A percentile compares a stretch with the other conserved stretches of the same genome.
phyloP scores from a whole-genome alignment of 176 grass and related monocot genomes.

The Raddia distichophylla region DNA sequence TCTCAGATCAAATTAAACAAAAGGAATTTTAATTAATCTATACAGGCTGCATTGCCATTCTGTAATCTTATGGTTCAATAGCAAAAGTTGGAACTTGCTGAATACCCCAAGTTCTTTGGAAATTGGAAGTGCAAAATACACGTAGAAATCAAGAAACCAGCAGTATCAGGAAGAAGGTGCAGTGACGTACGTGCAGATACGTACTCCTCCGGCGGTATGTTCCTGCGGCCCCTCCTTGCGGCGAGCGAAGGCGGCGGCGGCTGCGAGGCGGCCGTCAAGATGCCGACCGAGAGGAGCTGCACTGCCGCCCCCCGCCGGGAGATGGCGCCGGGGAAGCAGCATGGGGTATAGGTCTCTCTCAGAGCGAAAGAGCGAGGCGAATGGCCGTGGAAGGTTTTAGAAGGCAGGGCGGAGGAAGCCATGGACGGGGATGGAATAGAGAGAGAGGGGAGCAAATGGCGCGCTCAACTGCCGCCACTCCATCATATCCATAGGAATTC shows the following conservation, averaged over 20 bases:
- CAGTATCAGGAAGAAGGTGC: not conserved
- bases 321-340: constrained; percentile 31
- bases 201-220: constrained; percentile 50
- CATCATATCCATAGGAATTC: constrained; percentile 1
- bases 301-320: constrained; percentile 45
- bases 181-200: constrained; percentile 45
- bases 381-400: constrained; percentile 36
- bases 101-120: not conserved
- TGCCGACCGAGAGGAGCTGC: constrained; percentile 47
- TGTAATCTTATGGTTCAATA: not conserved
- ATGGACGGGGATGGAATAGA: constrained; percentile 9
- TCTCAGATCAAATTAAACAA: constrained; percentile 29
- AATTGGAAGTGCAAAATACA: not conserved
- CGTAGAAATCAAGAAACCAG: constrained; percentile 2
- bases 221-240: constrained; percentile 54
- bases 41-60: not conserved
- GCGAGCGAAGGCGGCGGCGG: constrained; percentile 41
- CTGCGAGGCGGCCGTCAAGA: constrained; percentile 34
- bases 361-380: not conserved
- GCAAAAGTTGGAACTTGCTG: not conserved
- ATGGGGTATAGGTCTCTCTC: not conserved
- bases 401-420: constrained; percentile 41
- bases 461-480: constrained; percentile 26
- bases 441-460: constrained; percentile 32
- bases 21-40: not conserved